Base-by-base conservation (phyloP, 176 grass and related monocot genomes). In the Echinochloa phyllopogon region DNA sequence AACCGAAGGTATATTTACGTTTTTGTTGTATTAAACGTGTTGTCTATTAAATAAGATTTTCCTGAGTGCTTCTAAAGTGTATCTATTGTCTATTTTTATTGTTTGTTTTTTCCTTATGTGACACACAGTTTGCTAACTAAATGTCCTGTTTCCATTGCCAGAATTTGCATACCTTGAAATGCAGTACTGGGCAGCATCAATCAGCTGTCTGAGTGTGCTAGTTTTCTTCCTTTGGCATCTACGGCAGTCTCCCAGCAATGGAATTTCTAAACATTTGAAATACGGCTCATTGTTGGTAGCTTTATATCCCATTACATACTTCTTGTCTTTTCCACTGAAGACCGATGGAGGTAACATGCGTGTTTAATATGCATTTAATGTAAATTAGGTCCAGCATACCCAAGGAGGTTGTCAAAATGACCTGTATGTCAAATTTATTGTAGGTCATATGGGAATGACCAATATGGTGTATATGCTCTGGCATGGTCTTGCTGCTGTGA, bases 181-280 rank as follows among this genome's bases (percentile, higher is more conserved):
- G 93, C 93, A 94, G 72, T 96, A 94, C 82, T 99, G 93, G 93
- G 92, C 84, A 9, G 85, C 72, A 45, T 96, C 93, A 27, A 69
- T 88, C 39, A 83, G 91, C 77, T 96, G 93, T 66, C 86, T 89
- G 60, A 74, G 88, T 67, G 88, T 96, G 85, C 68, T 98, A 79
- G 71, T 84, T 45, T 99, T 92, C 74, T 91, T 99, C 65, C 63
- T 88, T 72, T 91, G 88, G 82, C 83, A 87, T 90, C 56, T 92
- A 39, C 36, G 71, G 42, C 72, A 61, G 74, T 86, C 91, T 79
- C 29, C 41, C 39, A 84, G 49, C 60, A 87, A 78, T 77, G 42
- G 65, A 69, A 72, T 72, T 53, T 82, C 67, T 47, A 82, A 58
- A 88, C 29, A 72, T 76, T 88, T 59, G 33, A 80, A 81, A 63